Conservation (phyloP, 2,329 filamentous ascomycete species). For the Botrytis elliptica region DNA sequence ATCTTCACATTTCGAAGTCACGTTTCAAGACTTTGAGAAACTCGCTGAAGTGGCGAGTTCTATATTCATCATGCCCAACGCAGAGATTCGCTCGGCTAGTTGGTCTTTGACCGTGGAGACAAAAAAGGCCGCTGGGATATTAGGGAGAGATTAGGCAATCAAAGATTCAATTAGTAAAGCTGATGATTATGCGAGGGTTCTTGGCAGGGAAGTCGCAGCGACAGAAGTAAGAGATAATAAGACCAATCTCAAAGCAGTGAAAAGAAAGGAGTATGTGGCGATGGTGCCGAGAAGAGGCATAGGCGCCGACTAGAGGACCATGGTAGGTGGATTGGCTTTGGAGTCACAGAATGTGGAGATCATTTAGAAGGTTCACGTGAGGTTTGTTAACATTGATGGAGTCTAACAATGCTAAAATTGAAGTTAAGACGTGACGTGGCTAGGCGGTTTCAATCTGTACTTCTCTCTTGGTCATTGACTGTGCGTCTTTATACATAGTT, state of each 20-base stretch:
- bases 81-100: neutral
- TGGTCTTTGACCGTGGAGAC: neutral
- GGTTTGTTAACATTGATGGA: neutral
- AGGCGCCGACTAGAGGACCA: neutral
- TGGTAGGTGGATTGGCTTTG: neutral
- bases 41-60: neutral
- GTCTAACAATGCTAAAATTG: neutral
- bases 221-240: neutral
- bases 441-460: neutral
- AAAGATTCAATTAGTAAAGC: neutral
- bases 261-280: neutral
- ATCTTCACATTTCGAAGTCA: conserved; percentile 2
- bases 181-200: neutral
- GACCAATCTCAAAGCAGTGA: neutral
- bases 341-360: conserved; percentile 1
- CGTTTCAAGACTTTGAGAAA: neutral
- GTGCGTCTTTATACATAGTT: neutral
- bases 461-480: neutral
- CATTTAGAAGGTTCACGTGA: neutral
- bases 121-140: neutral
- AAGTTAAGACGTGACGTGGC: neutral
- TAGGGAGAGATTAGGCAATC: neutral
- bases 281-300: neutral
- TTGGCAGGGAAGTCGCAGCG: neutral
- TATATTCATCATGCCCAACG: conserved; percentile 1